Evolutionary conservation across 345 rosid genomes (phyloP).

Genomic region (Carallia brachiata): DNA sequence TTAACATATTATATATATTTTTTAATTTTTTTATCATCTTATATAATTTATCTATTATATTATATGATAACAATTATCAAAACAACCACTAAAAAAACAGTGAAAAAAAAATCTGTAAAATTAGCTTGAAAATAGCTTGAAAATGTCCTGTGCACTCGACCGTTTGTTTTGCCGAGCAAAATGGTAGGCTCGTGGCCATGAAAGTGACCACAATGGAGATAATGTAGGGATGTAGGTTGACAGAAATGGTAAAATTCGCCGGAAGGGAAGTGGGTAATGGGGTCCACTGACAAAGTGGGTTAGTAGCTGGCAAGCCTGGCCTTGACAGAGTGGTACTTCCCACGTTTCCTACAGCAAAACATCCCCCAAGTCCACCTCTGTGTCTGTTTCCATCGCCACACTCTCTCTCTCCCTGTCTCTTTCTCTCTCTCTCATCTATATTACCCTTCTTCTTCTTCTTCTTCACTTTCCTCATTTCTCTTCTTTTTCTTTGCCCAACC

Average conservation of each 20-base stretch:
- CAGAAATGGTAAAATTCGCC: not conserved
- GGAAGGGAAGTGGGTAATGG: not conserved
- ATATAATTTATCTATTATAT: no score
- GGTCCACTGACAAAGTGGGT: conserved; percentile 7
- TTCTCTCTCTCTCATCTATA: not conserved
- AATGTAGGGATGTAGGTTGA: not conserved
- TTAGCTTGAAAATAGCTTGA: no score
- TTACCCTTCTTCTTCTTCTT: not conserved
- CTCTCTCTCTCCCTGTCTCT: conserved; percentile 3
- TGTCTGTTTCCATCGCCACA: not conserved
- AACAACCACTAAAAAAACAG: no score
- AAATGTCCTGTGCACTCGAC: no score
- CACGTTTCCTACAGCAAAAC: not conserved
- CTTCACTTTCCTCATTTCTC: not conserved
- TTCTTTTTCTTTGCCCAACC: not conserved
- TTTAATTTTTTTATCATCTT: no score
- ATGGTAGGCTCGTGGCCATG: no score
- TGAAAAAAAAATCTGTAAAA: no score
- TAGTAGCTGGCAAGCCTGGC: not conserved
- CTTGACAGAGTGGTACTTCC: conserved; percentile 1
- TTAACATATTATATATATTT: no score
- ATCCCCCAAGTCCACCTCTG: not conserved
- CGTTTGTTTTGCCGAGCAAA: no score
- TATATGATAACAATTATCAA: no score
- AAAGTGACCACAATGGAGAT: not conserved